phyloP scores from a whole-genome alignment of 305 asterid genomes.

The Rubia tinctorum region DNA sequence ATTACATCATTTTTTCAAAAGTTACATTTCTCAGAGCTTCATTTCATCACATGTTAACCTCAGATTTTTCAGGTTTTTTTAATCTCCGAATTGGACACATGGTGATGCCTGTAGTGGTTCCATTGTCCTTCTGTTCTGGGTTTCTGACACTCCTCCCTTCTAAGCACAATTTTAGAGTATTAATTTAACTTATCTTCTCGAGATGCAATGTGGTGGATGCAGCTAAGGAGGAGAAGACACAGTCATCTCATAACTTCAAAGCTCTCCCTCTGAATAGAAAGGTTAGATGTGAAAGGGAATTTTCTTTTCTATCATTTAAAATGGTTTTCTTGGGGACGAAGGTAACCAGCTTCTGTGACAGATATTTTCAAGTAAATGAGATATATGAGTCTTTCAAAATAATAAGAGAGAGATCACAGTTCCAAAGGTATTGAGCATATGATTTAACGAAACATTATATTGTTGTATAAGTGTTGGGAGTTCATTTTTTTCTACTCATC shows the following conservation, averaged over 20 bases:
- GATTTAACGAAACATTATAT: conserved; percentile 13
- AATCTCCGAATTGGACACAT: not conserved
- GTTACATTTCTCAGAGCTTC: not conserved
- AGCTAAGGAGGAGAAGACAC: conserved; percentile 41
- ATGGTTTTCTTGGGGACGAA: not conserved
- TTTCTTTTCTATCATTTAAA: not conserved
- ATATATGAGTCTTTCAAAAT: conserved; percentile 67
- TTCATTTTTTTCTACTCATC: not conserved
- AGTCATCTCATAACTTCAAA: conserved; percentile 57
- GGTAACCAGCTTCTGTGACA: conserved; percentile 17
- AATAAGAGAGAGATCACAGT: conserved; percentile 68
- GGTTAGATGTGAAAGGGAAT: conserved; percentile 33
- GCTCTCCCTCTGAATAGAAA: conserved; percentile 84
- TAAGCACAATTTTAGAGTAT: not conserved
- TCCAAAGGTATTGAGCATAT: conserved; percentile 47
- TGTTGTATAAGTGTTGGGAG: conserved; percentile 8
- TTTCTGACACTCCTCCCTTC: not conserved
- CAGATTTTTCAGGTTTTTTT: not conserved
- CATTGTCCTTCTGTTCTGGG: not conserved
- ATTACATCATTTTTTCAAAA: not conserved
- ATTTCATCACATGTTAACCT: not conserved
- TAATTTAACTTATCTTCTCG: conserved; percentile 15
- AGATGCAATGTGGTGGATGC: conserved; percentile 35
- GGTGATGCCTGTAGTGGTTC: not conserved
- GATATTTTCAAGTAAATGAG: conserved; percentile 93